These are phyloP conservation scores for Aureobasidium sp. DNA, from an alignment of 2,329 filamentous ascomycete genomes.

Conservation along the genomic window DNA sequence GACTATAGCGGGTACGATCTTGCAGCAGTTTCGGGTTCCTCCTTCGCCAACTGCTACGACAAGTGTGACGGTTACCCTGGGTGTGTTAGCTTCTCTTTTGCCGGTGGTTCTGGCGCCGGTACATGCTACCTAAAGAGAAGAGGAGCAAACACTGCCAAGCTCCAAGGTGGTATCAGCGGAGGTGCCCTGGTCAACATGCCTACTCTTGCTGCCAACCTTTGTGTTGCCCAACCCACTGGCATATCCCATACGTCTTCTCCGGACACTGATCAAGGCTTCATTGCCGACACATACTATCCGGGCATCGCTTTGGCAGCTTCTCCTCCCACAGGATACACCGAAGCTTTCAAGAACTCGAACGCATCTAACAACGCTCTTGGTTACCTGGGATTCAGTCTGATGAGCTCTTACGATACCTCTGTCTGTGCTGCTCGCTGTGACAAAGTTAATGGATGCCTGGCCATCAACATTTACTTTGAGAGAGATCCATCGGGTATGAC, in stretches of 20 bases:
- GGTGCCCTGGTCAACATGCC: background rate
- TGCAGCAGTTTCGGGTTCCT: background rate
- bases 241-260: background rate
- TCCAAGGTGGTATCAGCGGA: background rate
- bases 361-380: slow-evolving; percentile 24
- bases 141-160: background rate
- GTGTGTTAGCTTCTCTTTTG: slow-evolving; percentile 16
- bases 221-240: background rate
- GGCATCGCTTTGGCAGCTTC: background rate
- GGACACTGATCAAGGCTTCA: background rate
- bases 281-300: background rate
- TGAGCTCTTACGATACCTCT: slow-evolving; percentile 11
- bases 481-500: slow-evolving; percentile 21
- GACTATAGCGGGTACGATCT: slow-evolving; percentile 14
- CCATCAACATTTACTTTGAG: slow-evolving; percentile 25
- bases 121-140: slow-evolving; percentile 18
- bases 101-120: slow-evolving; percentile 10
- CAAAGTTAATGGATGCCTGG: slow-evolving; percentile 14
- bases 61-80: slow-evolving; percentile 11
- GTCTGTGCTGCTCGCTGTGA: slow-evolving; percentile 21
- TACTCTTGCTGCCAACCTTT: background rate
- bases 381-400: slow-evolving; percentile 19
- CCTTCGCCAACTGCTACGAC: slow-evolving; percentile 12
- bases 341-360: slow-evolving; percentile 24
- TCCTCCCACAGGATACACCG: slow-evolving; percentile 22